Percentiles rank a stretch among this genome's conserved stretches.
Conservation (phyloP, 352 stramenopile species). For the Pythium monospermum region DNA sequence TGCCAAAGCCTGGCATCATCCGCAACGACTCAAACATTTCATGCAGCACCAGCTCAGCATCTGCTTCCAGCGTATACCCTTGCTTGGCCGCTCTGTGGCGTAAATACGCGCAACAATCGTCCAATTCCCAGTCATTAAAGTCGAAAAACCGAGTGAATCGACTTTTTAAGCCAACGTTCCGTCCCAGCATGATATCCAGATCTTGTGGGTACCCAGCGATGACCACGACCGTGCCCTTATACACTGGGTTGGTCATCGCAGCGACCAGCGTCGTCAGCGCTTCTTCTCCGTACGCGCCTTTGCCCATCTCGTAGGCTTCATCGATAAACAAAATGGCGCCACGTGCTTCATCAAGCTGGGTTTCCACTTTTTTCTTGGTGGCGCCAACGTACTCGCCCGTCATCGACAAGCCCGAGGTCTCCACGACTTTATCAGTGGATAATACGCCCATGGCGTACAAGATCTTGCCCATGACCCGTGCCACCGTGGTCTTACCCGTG, state of each 20-base stretch:
- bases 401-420: conserved; percentile 81
- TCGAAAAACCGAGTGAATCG: conserved; percentile 87
- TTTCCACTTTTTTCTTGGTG: conserved; percentile 85
- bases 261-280: conserved; percentile 88
- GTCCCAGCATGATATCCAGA: conserved; percentile 86
- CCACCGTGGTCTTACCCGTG: conserved; percentile 89
- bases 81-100: conserved; percentile 35
- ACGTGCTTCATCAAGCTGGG: conserved; percentile 82
- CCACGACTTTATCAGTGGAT: conserved; percentile 90
- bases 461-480: conserved; percentile 89
- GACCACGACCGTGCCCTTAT: conserved; percentile 85
- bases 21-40: conserved; percentile 38
- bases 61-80: conserved; percentile 29
- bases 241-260: conserved; percentile 82
- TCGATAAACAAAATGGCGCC: conserved; percentile 93
- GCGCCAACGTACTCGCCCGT: conserved; percentile 85
- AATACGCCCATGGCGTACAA: conserved; percentile 91
- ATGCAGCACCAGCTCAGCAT: conserved; percentile 24
- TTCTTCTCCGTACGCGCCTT: conserved; percentile 75
- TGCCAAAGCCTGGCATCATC: conserved; percentile 54
- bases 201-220: conserved; percentile 87
- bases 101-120: conserved; percentile 74
- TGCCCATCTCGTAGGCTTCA: conserved; percentile 89
- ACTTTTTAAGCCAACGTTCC: conserved; percentile 88
- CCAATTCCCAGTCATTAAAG: conserved; percentile 83